Conservation (phyloP, 2,329 filamentous ascomycete species). For the Alternaria sp. region DNA sequence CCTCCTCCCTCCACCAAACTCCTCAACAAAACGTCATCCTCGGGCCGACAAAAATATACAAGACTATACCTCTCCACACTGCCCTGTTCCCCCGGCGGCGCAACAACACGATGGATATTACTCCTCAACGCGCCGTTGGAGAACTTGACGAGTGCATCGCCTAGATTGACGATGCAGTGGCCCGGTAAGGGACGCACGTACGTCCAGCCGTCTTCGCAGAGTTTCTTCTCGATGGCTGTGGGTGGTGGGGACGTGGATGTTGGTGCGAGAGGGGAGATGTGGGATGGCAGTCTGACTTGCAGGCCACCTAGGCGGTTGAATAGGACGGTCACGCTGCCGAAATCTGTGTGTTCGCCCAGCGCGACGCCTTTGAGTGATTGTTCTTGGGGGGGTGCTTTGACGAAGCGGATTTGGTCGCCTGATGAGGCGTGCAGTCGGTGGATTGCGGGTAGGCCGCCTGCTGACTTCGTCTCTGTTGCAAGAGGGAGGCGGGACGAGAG, state of each 20-base stretch:
- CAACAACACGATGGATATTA: slow-evolving; percentile 58
- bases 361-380: slow-evolving; percentile 51
- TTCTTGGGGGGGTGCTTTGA: slow-evolving; percentile 57
- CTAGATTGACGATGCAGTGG: slow-evolving; percentile 57
- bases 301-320: slow-evolving; percentile 64
- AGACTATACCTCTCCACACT: slow-evolving; percentile 54
- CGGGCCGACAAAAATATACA: slow-evolving; percentile 62
- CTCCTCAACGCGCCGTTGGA: slow-evolving; percentile 50
- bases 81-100: slow-evolving; percentile 55
- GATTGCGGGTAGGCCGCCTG: slow-evolving; percentile 52
- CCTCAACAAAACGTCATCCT: slow-evolving; percentile 35
- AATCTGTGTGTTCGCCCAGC: slow-evolving; percentile 63
- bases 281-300: slow-evolving; percentile 57
- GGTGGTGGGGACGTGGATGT: neutral
- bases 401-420: slow-evolving; percentile 62
- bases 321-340: slow-evolving; percentile 62
- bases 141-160: slow-evolving; percentile 57
- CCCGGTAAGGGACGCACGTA: slow-evolving; percentile 60
- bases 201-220: slow-evolving; percentile 52
- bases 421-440: slow-evolving; percentile 54
- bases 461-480: slow-evolving; percentile 12
- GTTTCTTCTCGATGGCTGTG: slow-evolving; percentile 11
- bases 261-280: slow-evolving; percentile 17
- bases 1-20: slow-evolving; percentile 37
- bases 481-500: slow-evolving; percentile 56